A percentile compares a stretch with the other conserved stretches of the same genome.
phyloP scores from a whole-genome alignment of 768 basidiomycete genomes.

The Serendipita vermifera region DNA sequence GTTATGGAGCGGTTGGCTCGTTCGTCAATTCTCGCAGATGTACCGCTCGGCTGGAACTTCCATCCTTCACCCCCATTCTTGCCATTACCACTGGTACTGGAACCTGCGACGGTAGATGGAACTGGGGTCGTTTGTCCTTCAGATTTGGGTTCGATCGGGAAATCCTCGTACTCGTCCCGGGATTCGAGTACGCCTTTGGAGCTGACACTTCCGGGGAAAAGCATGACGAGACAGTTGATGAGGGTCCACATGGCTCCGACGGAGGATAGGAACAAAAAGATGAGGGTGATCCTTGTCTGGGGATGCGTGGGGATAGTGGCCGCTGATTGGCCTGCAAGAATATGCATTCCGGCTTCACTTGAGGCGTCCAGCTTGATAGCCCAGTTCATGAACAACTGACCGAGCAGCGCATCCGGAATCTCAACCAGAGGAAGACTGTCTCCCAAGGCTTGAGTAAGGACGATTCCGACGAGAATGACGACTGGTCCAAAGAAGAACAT shows the following conservation, averaged over 20 bases:
- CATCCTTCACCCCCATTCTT: not conserved
- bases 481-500: not conserved
- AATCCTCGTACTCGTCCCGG: slow-evolving; percentile 3
- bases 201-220: slow-evolving; percentile 7
- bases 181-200: not conserved
- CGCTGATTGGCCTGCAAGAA: too few relatives aligned
- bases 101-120: not conserved
- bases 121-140: not conserved
- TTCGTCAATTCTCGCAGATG: not conserved
- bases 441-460: not conserved
- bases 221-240: not conserved
- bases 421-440: not conserved
- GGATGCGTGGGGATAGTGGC: slow-evolving; percentile 7
- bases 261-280: not conserved
- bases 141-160: not conserved
- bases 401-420: not conserved
- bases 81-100: not conserved
- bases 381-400: not conserved
- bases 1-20: not conserved
- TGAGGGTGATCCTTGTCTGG: slow-evolving; percentile 2
- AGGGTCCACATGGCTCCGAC: not conserved
- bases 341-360: too few relatives aligned
- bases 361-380: not conserved
- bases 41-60: not conserved
- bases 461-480: not conserved